phyloP scores from a whole-genome alignment of 495 filamentous ascomycete species.

The Aspergillus ostianus region DNA sequence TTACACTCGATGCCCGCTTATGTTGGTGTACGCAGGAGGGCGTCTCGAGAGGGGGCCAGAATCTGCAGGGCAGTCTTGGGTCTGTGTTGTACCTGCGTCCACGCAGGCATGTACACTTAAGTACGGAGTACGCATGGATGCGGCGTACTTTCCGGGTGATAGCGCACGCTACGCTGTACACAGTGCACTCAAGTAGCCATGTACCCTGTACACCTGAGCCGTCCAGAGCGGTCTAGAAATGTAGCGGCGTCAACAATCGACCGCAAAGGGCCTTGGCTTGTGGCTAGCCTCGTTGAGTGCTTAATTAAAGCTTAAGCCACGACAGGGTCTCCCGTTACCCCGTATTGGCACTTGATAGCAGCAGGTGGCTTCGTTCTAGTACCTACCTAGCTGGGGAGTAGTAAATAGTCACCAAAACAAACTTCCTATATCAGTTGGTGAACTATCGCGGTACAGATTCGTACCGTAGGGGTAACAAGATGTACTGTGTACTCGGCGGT shows the following conservation, averaged over 20 bases:
- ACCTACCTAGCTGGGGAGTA: not conserved
- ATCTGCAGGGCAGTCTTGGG: not conserved
- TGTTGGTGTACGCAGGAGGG: too few relatives aligned
- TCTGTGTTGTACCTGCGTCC: not conserved
- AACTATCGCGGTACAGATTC: too few relatives aligned
- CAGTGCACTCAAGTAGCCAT: not conserved
- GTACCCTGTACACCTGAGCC: not conserved
- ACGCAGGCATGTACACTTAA: not conserved
- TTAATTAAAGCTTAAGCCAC: conserved; percentile 20
- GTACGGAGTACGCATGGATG: not conserved
- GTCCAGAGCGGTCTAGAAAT: not conserved
- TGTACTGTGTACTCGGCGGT: not conserved
- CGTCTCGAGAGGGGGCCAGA: not conserved
- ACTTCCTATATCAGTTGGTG: not conserved
- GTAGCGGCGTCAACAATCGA: not conserved
- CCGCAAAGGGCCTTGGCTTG: not conserved
- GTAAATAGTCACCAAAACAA: not conserved
- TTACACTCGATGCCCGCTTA: not conserved
- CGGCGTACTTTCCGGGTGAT: not conserved
- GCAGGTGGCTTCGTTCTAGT: too few relatives aligned
- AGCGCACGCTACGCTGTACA: not conserved
- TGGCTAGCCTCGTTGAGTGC: conserved; percentile 14
- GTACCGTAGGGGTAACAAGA: not conserved
- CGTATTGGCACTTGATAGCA: not conserved
- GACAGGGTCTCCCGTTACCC: not conserved